Evolutionary conservation across 2,329 filamentous ascomycete species (phyloP), one percentile per base, ranked within the genome.

Genomic region (Nigrospora oryzae): DNA sequence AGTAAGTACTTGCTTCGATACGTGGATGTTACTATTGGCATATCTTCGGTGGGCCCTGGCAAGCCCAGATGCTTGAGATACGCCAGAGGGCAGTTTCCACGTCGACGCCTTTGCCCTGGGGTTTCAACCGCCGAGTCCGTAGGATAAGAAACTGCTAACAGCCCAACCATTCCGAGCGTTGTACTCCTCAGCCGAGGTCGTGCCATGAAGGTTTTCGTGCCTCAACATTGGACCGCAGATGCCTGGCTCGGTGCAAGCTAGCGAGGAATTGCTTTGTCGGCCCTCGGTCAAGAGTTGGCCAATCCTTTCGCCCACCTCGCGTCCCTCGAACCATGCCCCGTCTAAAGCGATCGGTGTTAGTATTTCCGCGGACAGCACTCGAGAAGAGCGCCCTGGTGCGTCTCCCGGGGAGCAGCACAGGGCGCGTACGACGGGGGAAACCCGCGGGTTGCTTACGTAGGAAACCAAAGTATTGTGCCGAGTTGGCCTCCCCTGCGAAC

Each of bases 401-500:
- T 2, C 14, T 11, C n/a, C 23, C 38, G 30, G 23, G 14, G 10
- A 32, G 23, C 12, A 16, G 14, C 37, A 28, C 13, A 30, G 3
- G 16, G 16, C 17, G 33, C 2, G n/a, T 8, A n/a, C 11, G 37
- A 28, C 6, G 15, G 3, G n/a, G 13, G 16, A 11, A 14, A 19
- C 4, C 15, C 30, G 5, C 5, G n/a, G 23, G n/a, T n/a, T 19
- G 12, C 39, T 34, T 34, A 34, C 39, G 82, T 55, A 85, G 52
- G 59, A 81, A 85, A 0, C 82, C 82, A 59, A 74, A 86, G 57
- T 82, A 84, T 52, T 77, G 68, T 0, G 77, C 69, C 36, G 74
- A 81, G 1, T 73, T 83, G 2, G 75, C 76, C 56, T 86, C 82
- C 0, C 82, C 82, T 0, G 82, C 80, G 49, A 83, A 86, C 65